phyloP scores from a whole-genome alignment of 495 filamentous ascomycete species.

The Tricharina praecox region DNA sequence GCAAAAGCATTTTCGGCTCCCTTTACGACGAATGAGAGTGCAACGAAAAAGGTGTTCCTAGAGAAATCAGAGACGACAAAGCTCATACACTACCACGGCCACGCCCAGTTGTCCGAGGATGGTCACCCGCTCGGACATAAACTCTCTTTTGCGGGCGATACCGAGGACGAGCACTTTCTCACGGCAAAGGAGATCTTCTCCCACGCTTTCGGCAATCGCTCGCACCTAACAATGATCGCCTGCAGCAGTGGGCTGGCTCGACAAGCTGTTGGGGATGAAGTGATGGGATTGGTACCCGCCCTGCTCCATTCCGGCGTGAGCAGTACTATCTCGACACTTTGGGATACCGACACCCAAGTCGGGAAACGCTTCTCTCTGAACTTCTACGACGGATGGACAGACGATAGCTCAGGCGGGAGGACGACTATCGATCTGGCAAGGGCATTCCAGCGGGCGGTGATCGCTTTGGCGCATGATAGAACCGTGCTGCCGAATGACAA shows the following conservation, averaged over 20 bases:
- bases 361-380: not conserved
- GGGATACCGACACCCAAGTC: not conserved
- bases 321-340: not conserved
- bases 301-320: not conserved
- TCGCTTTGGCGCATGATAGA: not conserved
- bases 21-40: not conserved
- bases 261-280: not conserved
- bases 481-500: not conserved
- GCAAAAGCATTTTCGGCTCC: not conserved
- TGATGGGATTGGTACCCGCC: not conserved
- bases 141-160: not conserved
- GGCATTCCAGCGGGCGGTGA: not conserved
- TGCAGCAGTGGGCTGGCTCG: not conserved
- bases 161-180: not conserved
- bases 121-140: not conserved
- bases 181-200: not conserved
- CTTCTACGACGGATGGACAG: not conserved
- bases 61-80: not conserved
- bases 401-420: not conserved
- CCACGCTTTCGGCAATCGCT: not conserved
- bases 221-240: not conserved
- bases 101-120: not conserved
- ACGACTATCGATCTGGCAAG: not conserved
- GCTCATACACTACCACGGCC: not conserved
- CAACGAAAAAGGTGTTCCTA: not conserved